Base-by-base conservation (phyloP, 805 yeast genomes). In the Lipomyces kockii region DNA sequence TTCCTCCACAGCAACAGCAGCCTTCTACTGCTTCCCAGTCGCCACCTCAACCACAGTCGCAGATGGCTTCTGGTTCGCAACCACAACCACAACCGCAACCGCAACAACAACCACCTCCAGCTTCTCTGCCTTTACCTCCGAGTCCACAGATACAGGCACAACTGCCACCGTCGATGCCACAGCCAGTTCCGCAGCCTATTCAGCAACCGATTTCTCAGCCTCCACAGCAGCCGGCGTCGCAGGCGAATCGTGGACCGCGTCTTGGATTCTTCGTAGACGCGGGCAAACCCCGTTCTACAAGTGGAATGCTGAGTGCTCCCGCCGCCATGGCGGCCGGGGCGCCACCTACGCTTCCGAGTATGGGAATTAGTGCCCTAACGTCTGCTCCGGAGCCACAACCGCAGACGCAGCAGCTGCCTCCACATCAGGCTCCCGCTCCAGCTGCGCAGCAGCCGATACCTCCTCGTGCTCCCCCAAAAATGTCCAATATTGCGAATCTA, bases 401-500 rank as follows among this genome's bases (percentile, higher is more conserved):
- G 5, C 53, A 20, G 32, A 49, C 66, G 51, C 58, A 34, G 8
- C 52, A 17, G 34, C 34, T 61, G 54, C 65, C 49, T 14, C 25
- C 46, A 37, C 29, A 62, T 20, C 53, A 49, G 20, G 51, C 62
- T 2, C 59, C 52, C 7, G 22, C 61, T 6, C 58, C 61, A 17
- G 56, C 46, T n/a, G 35, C 22, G 8, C 62, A 9, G 57, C 62
- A 17, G 22, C 25, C 64, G 3, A 20, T 25, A 37, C 57, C 52
- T 7, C 22, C 62, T 22, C 61, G 65, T 8, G 51, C 66, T n/a
- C 65, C 66, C 12, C 64, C 69, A 17, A 62, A 56, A 57, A 62
- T 46, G 59, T 63, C 70, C 27, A 68, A 60, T 53, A 62, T 68
- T 17, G 64, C 65, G 43, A 60, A 61, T 39, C 49, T 68, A 60